Evolutionary conservation across 768 basidiomycete species (phyloP).

Genomic region (Naganishia vaughanmartiniae): DNA sequence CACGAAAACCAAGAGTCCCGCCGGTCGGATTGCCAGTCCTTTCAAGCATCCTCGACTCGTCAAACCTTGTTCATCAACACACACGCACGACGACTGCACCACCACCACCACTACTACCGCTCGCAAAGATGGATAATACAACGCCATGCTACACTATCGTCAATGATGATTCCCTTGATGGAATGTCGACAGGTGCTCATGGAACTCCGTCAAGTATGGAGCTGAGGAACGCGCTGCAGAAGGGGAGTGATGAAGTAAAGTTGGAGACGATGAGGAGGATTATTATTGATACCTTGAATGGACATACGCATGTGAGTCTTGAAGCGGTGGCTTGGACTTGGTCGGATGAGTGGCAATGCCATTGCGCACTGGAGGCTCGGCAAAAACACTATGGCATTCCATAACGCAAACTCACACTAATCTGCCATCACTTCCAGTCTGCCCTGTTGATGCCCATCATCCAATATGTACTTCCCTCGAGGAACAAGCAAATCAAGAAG

Average conservation of each 20-base stretch:
- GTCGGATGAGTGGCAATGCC: no score
- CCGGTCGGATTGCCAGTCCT: neutral
- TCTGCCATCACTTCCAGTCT: conserved; percentile 59
- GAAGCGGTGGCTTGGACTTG: no score
- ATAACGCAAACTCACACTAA: neutral
- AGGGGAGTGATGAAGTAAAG: conserved; percentile 95
- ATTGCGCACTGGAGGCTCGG: neutral
- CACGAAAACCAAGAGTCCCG: neutral
- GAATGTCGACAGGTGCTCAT: conserved; percentile 60
- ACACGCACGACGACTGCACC: neutral
- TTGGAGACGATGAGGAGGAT: conserved; percentile 92
- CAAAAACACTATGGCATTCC: neutral
- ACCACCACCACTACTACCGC: neutral
- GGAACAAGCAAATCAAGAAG: conserved; percentile 96
- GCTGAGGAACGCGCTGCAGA: conserved; percentile 77
- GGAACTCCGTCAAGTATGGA: conserved; percentile 71
- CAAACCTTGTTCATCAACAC: neutral
- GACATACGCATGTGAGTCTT: conserved; percentile 74
- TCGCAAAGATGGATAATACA: conserved; percentile 45
- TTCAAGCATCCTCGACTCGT: no score
- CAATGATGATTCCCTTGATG: conserved; percentile 48
- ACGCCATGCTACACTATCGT: conserved; percentile 51
- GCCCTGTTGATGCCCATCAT: conserved; percentile 94
- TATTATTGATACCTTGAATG: conserved; percentile 89
- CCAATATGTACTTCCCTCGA: conserved; percentile 92